Conservation (phyloP, 768 basidiomycete genomes). For the Terana coerulea region DNA sequence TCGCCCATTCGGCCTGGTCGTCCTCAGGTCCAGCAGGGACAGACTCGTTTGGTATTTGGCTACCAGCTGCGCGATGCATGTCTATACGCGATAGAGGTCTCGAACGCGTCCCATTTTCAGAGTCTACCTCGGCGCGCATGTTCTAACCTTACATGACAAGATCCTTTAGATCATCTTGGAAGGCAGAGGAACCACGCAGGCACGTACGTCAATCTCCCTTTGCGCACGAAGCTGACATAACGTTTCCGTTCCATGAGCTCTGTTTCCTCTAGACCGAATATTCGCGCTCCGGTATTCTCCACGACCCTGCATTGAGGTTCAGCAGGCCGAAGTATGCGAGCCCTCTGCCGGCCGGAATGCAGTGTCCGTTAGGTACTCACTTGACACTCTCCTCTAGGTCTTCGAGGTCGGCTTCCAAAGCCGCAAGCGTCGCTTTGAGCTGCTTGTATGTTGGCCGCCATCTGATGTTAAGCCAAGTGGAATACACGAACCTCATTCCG, state of each 20-base stretch:
- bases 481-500: conserved; percentile 58
- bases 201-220: conserved; percentile 78
- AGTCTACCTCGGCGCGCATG: conserved; percentile 65
- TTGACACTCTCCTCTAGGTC: conserved; percentile 94
- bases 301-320: too few relatives aligned
- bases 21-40: conserved; percentile 40
- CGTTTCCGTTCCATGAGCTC: conserved; percentile 74
- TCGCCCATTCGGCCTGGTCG: conserved; percentile 76
- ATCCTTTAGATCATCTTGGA: conserved; percentile 3
- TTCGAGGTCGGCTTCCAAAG: conserved; percentile 83
- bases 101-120: conserved; percentile 19
- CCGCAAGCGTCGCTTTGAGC: conserved; percentile 73
- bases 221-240: conserved; percentile 72
- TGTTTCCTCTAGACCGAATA: conserved; percentile 75
- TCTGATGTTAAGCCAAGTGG: not conserved
- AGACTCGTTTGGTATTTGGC: conserved; percentile 14
- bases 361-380: conserved; percentile 40
- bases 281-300: conserved; percentile 76
- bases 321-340: too few relatives aligned
- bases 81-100: conserved; percentile 21
- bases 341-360: not conserved
- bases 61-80: conserved; percentile 4
- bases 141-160: conserved; percentile 52
- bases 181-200: conserved; percentile 1
- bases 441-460: conserved; percentile 1